A percentile compares a stretch with the other conserved stretches of the same genome.
Evolutionary conservation across 306 rosid genomes (phyloP).

Genomic region (Fragaria vesca): DNA sequence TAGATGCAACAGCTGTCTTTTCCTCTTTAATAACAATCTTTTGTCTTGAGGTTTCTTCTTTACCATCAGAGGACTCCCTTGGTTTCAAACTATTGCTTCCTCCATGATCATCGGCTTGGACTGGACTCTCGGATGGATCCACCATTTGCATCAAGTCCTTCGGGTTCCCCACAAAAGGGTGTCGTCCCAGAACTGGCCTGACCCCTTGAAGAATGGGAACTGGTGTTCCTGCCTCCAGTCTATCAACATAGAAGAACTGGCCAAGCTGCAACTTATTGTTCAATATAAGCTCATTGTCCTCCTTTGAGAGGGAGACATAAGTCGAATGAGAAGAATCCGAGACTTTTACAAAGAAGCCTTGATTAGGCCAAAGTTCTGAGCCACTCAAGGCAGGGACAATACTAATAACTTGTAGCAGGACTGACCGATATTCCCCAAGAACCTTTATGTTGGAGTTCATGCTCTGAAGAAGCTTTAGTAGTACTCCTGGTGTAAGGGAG

Average conservation of each 20-base stretch:
- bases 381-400: slow-evolving; percentile 84
- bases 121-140: slow-evolving; percentile 52
- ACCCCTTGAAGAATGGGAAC: slow-evolving; percentile 76
- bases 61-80: slow-evolving; percentile 37
- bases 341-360: slow-evolving; percentile 83
- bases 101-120: slow-evolving; percentile 30
- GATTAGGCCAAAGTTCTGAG: slow-evolving; percentile 89
- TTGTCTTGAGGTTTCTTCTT: slow-evolving; percentile 53
- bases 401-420: slow-evolving; percentile 83
- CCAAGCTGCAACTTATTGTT: slow-evolving; percentile 87
- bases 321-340: slow-evolving; percentile 93
- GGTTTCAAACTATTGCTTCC: slow-evolving; percentile 35
- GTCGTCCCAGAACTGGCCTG: slow-evolving; percentile 76
- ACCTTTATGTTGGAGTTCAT: slow-evolving; percentile 67
- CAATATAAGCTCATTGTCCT: slow-evolving; percentile 80
- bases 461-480: slow-evolving; percentile 79
- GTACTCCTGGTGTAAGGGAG: slow-evolving; percentile 80
- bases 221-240: slow-evolving; percentile 60
- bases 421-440: slow-evolving; percentile 79
- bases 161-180: slow-evolving; percentile 78
- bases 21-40: slow-evolving; percentile 82
- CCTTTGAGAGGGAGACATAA: slow-evolving; percentile 70
- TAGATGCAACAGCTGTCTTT: slow-evolving; percentile 67
- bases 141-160: slow-evolving; percentile 92
- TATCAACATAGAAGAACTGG: slow-evolving; percentile 82